Conservation (phyloP, 345 rosid genomes). For the Microthlaspi erraticum region DNA sequence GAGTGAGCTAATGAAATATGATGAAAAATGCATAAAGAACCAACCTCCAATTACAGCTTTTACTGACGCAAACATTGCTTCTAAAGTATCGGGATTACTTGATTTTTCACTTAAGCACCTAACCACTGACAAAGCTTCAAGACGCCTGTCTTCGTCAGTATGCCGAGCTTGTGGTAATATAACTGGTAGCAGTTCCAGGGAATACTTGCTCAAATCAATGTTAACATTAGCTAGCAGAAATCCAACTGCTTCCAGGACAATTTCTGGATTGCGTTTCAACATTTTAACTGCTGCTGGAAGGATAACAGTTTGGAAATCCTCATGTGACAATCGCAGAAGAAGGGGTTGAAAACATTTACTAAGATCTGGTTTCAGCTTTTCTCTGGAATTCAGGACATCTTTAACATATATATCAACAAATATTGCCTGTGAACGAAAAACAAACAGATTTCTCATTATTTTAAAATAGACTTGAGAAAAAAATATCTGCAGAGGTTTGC, state of each 20-base stretch:
- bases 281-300: conserved; percentile 87
- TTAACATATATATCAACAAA: conserved; percentile 81
- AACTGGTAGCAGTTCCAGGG: conserved; percentile 74
- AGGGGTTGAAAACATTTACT: conserved; percentile 73
- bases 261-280: conserved; percentile 98
- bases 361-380: conserved; percentile 64
- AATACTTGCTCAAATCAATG: conserved; percentile 92
- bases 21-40: conserved; percentile 30
- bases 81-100: conserved; percentile 91
- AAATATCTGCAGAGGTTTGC: neutral
- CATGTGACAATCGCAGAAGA: conserved; percentile 63
- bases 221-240: conserved; percentile 63
- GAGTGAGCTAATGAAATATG: neutral
- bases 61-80: conserved; percentile 73
- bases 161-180: conserved; percentile 82
- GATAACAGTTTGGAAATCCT: conserved; percentile 76
- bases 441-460: neutral
- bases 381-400: conserved; percentile 80
- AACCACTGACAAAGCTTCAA: conserved; percentile 68
- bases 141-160: conserved; percentile 84
- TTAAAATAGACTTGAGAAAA: neutral
- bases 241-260: conserved; percentile 82
- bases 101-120: conserved; percentile 76
- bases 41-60: conserved; percentile 92
- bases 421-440: conserved; percentile 42